Evolutionary conservation across 352 stramenopile species (phyloP).

Genomic region (Phytophthora fragariae): DNA sequence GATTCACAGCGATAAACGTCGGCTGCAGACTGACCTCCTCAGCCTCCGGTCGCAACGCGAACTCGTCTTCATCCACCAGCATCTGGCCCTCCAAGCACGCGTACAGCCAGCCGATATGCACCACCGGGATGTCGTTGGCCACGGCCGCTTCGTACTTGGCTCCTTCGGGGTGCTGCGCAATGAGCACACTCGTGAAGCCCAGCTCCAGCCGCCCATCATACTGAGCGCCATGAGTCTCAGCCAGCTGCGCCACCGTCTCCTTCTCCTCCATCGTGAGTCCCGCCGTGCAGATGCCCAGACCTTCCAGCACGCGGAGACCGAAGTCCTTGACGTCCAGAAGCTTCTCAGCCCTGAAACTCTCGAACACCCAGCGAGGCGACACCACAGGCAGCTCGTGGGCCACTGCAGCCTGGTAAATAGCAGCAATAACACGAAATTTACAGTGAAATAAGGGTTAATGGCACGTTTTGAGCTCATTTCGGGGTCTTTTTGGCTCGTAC

Average conservation of each 20-base stretch:
- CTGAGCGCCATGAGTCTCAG: conserved; percentile 46
- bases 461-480: neutral
- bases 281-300: conserved; percentile 70
- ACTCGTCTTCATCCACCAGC: conserved; percentile 60
- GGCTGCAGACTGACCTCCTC: conserved; percentile 30
- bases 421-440: conserved; percentile 2
- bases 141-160: conserved; percentile 74
- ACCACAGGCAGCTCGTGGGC: conserved; percentile 52
- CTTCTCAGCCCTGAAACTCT: conserved; percentile 60
- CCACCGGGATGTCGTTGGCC: conserved; percentile 65
- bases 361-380: conserved; percentile 70
- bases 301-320: conserved; percentile 56
- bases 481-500: conserved; percentile 36
- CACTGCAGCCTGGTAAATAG: conserved; percentile 43
- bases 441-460: neutral
- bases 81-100: conserved; percentile 63
- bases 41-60: conserved; percentile 45
- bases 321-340: conserved; percentile 52
- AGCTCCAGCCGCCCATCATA: conserved; percentile 73
- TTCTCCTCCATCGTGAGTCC: conserved; percentile 64
- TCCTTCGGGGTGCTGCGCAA: conserved; percentile 61
- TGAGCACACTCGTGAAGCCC: conserved; percentile 66
- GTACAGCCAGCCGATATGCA: conserved; percentile 76
- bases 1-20: conserved; percentile 43
- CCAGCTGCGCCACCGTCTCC: conserved; percentile 58